Evolutionary conservation across 371 early-diverging fungal genomes (phyloP), one percentile per base, ranked within the genome.

Genomic region (Mucor indicus): DNA sequence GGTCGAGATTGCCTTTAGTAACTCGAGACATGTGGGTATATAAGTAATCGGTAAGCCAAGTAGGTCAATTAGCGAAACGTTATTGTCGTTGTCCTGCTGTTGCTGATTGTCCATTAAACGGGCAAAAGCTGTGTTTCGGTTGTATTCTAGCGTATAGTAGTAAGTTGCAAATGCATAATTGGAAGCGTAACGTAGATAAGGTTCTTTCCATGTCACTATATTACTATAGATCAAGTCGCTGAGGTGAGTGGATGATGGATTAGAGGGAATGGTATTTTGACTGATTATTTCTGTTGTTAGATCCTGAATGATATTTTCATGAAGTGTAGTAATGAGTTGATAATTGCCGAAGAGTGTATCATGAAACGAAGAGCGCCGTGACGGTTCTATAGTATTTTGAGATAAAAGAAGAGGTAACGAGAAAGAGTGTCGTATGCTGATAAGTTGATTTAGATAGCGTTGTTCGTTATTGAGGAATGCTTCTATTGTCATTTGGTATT

Each of bases 401-500:
- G 49, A 49, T 19, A 24, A 23, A 16, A 55, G 30, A 20, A 55
- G 27, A 7, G 55, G 55, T 21, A 31, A 24, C 6, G 49, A 49
- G 49, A 38, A 55, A 13, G 44, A 19, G 19, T 55, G 44, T 12
- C 38, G 44, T 36, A 55, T 44, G 3, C 48, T 44, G 20, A 30
- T 38, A 32, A 55, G 38, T 21, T 55, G 50, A 16, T 44, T 55
- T 24, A 43, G 21, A 13, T 44, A 55, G 9, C 44, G 37, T n/a
- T 55, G 20, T 32, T 55, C 55, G 3, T 44, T 49, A 3, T 25
- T 42, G 9, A 38, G 17, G 15, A 49, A 31, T 16, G 48, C 55
- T 38, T 55, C 55, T n/a, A 55, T 55, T 10, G 55, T 44, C 10
- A 55, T 30, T 31, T 55, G 55, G 20, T 50, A 15, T 16, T 55